Evolutionary conservation across 2,329 filamentous ascomycete genomes (phyloP).

Genomic region (Penicillium sp.): DNA sequence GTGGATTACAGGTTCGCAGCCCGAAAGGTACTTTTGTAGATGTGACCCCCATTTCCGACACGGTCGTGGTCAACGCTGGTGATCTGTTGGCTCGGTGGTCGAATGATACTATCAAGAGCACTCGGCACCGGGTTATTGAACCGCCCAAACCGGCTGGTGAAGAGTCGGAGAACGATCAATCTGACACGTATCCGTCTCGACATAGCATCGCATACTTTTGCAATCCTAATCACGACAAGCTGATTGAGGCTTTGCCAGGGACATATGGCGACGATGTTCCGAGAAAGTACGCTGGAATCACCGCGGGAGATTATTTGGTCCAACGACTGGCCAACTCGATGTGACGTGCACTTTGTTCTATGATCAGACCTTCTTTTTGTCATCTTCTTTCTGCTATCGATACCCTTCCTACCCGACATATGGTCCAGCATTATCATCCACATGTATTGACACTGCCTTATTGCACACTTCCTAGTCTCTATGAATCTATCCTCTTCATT

Average conservation of each 20-base stretch:
- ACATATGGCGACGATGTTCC: slow-evolving; percentile 58
- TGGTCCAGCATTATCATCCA: too few relatives aligned
- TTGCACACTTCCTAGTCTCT: too few relatives aligned
- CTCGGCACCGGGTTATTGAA: slow-evolving; percentile 83
- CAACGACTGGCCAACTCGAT: slow-evolving; percentile 72
- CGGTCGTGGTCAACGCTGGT: slow-evolving; percentile 83
- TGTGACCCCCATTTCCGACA: slow-evolving; percentile 72
- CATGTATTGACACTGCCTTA: too few relatives aligned
- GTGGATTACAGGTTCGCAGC: slow-evolving; percentile 58
- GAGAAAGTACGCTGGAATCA: slow-evolving; percentile 74
- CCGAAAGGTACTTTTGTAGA: slow-evolving; percentile 74
- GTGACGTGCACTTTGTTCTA: slow-evolving; percentile 6
- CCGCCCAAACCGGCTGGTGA: slow-evolving; percentile 56
- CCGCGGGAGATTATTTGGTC: slow-evolving; percentile 73
- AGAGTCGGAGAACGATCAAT: slow-evolving; percentile 28
- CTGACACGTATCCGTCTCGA: slow-evolving; percentile 59
- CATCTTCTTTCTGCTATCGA: too few relatives aligned
- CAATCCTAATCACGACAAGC: slow-evolving; percentile 70
- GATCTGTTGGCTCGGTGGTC: slow-evolving; percentile 83
- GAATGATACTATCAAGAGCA: slow-evolving; percentile 86
- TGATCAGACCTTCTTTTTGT: neutral
- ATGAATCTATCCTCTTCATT: neutral
- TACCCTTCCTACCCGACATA: too few relatives aligned
- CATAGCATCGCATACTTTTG: slow-evolving; percentile 94
- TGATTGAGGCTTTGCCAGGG: slow-evolving; percentile 74